phyloP scores from a whole-genome alignment of 2,329 filamentous ascomycete species.

The Passalora sequoiae region DNA sequence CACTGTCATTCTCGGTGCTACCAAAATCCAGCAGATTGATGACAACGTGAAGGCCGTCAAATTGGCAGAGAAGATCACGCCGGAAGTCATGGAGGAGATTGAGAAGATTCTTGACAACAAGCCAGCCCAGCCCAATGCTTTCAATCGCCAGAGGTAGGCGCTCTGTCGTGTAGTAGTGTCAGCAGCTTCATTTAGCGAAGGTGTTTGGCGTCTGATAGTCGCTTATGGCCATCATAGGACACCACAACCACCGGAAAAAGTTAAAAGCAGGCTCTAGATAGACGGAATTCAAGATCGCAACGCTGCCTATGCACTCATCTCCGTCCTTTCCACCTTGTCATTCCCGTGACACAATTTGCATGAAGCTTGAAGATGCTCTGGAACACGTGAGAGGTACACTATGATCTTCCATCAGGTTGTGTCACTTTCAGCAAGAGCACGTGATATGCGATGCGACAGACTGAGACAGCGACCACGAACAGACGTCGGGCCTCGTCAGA shows the following conservation, averaged over 20 bases:
- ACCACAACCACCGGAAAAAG: slow-evolving; percentile 7
- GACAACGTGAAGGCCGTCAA: slow-evolving; percentile 47
- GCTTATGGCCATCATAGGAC: slow-evolving; percentile 5
- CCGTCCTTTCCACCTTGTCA: no score
- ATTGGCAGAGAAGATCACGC: slow-evolving; percentile 37
- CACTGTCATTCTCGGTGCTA: slow-evolving; percentile 53
- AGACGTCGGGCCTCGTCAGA: no score
- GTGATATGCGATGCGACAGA: no score
- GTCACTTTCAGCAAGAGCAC: no score
- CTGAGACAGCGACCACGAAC: no score
- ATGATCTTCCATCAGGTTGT: no score
- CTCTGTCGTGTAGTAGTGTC: background rate
- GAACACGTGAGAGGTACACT: no score
- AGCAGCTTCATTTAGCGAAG: background rate
- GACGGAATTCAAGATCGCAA: no score
- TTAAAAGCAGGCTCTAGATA: slow-evolving; percentile 8
- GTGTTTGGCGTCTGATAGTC: background rate
- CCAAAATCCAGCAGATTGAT: slow-evolving; percentile 45
- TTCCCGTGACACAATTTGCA: no score
- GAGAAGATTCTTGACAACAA: slow-evolving; percentile 41
- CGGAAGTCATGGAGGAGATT: slow-evolving; percentile 41
- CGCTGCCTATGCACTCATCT: no score
- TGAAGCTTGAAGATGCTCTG: no score
- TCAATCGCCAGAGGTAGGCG: slow-evolving; percentile 35
- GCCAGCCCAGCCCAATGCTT: slow-evolving; percentile 31